Evolutionary conservation across 345 rosid genomes (phyloP), one percentile per base, ranked within the genome.

Genomic region (Arabidopsis arenosa): DNA sequence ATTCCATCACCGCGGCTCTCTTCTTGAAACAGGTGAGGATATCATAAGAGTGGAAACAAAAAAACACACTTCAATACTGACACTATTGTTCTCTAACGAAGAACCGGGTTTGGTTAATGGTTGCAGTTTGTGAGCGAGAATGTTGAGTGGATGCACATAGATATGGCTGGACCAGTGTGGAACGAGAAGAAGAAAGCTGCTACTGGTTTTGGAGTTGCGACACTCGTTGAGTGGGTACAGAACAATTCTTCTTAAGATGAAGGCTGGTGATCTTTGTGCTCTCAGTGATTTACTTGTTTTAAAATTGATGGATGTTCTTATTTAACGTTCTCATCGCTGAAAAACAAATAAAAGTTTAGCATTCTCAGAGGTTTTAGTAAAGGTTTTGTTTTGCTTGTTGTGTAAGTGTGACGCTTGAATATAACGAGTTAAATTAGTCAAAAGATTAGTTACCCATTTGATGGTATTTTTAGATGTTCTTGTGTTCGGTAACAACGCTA

Each of bases 71-170:
- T 28, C 3, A 23, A 7, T 26, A 76, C 35, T 44, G 23, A 9
- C 9, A 49, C 10, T 40, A 23, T 6, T 33, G 13, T 69, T 53
- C 4, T 67, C 63, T 76, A 69, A 76, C 15, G 21, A 64, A 77
- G 54, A 56, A 57, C 30, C 14, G 63, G 73, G 48, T 73, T 21
- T 73, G 57, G 45, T 70, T 13, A 71, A 70, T 63, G 66, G 75
- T 63, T 76, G 81, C 91, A 95, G 99, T 95, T 89, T 82, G 93
- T 95, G 7, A 72, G 75, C 52, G 97, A 90, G 63, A 87, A 88
- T 79, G 93, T 90, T 40, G 91, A 90, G 35, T 95, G 99, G 99
- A 92, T 95, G 98, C 99, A 92, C 84, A 89, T 94, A 44, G 99
- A 94, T 86, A 71, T 92, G 58, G 97, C 99, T 40, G 99, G 99